Conservation (phyloP, 345 rosid species). For the Syzygium grande region DNA sequence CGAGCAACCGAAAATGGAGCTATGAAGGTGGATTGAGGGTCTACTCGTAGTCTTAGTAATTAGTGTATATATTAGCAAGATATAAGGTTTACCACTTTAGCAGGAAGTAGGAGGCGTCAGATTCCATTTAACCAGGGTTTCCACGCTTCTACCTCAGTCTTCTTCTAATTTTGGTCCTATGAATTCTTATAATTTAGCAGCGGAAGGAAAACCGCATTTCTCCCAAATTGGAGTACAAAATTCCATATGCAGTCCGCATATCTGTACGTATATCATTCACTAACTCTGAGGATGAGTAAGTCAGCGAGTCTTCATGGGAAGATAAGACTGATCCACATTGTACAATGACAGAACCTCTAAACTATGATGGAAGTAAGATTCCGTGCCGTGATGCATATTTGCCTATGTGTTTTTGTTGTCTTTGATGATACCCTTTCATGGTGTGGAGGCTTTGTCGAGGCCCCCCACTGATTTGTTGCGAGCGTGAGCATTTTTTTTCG, state of each 20-base stretch:
- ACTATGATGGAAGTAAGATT: conserved; percentile 8
- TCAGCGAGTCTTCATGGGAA: conserved; percentile 6
- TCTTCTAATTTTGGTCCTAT: background rate
- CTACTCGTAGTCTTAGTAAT: background rate
- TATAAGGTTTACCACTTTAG: conserved; percentile 8
- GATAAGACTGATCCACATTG: conserved; percentile 24
- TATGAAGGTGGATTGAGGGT: conserved; percentile 33
- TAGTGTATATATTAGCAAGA: background rate
- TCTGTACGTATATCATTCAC: background rate
- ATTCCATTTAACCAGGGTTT: conserved; percentile 26
- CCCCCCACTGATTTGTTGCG: background rate
- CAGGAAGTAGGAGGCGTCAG: conserved; percentile 19
- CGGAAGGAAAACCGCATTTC: conserved; percentile 15
- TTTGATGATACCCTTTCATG: background rate
- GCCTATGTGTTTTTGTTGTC: background rate
- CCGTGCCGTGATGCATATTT: background rate
- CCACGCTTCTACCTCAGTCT: background rate
- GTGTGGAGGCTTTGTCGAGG: background rate
- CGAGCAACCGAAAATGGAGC: conserved; percentile 60
- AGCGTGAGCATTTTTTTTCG: background rate
- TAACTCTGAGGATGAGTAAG: conserved; percentile 22
- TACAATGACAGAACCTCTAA: conserved; percentile 8
- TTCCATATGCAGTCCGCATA: background rate
- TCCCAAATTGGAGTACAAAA: conserved; percentile 5
- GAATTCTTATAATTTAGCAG: conserved; percentile 12